phyloP scores from a whole-genome alignment of 441 rosid species.

The Mallotus repandus region DNA sequence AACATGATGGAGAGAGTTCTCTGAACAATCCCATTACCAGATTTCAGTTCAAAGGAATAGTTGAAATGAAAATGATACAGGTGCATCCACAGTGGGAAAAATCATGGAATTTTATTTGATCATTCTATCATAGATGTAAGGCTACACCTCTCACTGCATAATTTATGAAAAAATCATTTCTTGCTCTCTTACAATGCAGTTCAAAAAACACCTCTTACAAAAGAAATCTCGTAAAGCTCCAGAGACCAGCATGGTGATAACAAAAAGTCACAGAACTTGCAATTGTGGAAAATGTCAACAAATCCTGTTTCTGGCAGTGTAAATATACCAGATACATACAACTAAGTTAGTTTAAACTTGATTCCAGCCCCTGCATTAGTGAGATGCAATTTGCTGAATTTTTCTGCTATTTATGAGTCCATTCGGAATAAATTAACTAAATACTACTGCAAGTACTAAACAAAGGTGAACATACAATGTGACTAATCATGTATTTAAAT shows the following conservation, averaged over 20 bases:
- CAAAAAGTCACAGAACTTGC: too few relatives aligned
- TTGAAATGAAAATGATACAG: slow-evolving; percentile 1
- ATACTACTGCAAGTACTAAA: background rate
- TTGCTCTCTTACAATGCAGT: too few relatives aligned
- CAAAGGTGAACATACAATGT: background rate
- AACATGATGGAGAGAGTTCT: background rate
- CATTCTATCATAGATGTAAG: background rate
- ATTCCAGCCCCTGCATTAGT: background rate
- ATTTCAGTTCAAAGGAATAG: background rate
- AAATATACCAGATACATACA: background rate
- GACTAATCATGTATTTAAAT: background rate
- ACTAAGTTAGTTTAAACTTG: background rate
- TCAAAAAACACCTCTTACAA: too few relatives aligned
- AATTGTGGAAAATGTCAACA: background rate
- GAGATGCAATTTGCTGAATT: background rate
- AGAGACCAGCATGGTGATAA: too few relatives aligned
- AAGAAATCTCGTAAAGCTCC: too few relatives aligned
- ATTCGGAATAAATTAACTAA: background rate
- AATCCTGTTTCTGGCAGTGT: background rate
- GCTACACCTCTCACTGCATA: too few relatives aligned
- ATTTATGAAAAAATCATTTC: too few relatives aligned
- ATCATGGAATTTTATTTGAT: background rate
- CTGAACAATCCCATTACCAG: background rate
- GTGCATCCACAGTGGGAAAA: background rate
- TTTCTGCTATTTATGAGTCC: background rate